A percentile compares a stretch with the other conserved stretches of the same genome.
Conservation (phyloP, 805 yeast genomes). For the Debaryomyces tyrocola region DNA sequence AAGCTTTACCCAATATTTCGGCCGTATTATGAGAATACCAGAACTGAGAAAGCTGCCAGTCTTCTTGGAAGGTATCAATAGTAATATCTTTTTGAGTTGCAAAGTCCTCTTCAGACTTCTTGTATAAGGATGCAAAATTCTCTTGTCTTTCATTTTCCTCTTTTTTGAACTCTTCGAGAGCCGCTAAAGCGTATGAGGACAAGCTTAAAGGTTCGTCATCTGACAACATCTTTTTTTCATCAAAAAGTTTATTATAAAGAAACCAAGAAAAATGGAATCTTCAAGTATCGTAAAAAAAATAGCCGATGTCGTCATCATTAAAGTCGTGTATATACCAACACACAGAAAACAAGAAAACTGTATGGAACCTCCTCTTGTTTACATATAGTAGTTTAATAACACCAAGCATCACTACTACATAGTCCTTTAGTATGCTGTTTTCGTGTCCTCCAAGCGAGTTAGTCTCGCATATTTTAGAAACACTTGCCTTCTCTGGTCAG, state of each 20-base stretch:
- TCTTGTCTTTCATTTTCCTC: constrained; percentile 62
- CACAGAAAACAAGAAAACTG: no score
- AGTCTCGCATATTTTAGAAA: constrained; percentile 21
- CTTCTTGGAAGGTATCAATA: constrained; percentile 81
- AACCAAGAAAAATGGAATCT: neutral
- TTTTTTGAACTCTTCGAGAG: constrained; percentile 60
- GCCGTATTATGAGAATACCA: constrained; percentile 86
- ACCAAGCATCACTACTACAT: neutral
- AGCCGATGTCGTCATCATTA: neutral
- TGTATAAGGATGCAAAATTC: constrained; percentile 53
- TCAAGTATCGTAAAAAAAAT: neutral
- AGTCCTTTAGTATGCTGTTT: constrained; percentile 12
- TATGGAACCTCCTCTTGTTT: neutral
- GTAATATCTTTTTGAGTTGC: constrained; percentile 42
- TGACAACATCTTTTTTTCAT: constrained; percentile 27
- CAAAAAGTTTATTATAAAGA: neutral
- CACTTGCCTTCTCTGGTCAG: constrained; percentile 33
- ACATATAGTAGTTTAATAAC: neutral
- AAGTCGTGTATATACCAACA: neutral
- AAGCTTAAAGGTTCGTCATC: constrained; percentile 46
- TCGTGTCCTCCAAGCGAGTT: constrained; percentile 27
- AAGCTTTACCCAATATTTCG: constrained; percentile 60
- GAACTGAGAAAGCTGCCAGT: constrained; percentile 93
- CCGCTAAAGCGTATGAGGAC: constrained; percentile 52
- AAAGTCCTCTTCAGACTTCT: constrained; percentile 57